Base-by-base conservation (phyloP, 2,329 filamentous ascomycete genomes). In the Beauveria medogensis region DNA sequence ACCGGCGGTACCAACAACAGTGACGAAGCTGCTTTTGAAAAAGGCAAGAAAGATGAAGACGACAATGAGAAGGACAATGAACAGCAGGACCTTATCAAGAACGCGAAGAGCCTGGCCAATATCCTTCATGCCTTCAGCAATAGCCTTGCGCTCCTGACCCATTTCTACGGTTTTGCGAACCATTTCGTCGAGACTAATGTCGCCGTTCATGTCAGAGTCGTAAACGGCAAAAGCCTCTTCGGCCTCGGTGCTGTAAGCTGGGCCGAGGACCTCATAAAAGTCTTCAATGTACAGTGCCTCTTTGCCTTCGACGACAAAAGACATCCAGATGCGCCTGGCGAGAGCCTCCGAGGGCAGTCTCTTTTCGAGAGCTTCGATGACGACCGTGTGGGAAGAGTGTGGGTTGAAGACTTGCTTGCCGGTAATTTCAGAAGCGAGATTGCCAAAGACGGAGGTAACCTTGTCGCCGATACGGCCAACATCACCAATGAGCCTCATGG, bases 271-370 rank as follows among this genome's bases (percentile, higher is more conserved):
- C 71, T 97, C 93, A 34, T 87, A 72, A 43, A 99, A 82, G 70
- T 99, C 94, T 5, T 96, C 91, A 9, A 83, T 74, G 66, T 83
- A 90, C 9, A 99, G 80, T 0, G 87, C 79, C 46, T 97, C 91
- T 62, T 87, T 87, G 67, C 91, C 92, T 74, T 97, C 93, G 4
- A 94, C 85, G 1, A 96, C 94, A 71, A 97, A 96, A 1, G 92
- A 97, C 91, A 97, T 96, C 94, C 94, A 97, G 64, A 97, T 88
- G 69, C 94, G 89, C 66, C 86, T 88, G n/a, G 91, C 92, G 62
- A 97, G 78, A n/a, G 94, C 94, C 72, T 97, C 92, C 0, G 92
- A 91, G 7, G 91, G 90, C 63, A 82, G 81, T 48, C 84, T 86
- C 76, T 91, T 93, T 74, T 97, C 92, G 37, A 97, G 80, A 9